Evolutionary conservation across 139 green algal species (phyloP).

Genomic region (Dunaliella primolecta): DNA sequence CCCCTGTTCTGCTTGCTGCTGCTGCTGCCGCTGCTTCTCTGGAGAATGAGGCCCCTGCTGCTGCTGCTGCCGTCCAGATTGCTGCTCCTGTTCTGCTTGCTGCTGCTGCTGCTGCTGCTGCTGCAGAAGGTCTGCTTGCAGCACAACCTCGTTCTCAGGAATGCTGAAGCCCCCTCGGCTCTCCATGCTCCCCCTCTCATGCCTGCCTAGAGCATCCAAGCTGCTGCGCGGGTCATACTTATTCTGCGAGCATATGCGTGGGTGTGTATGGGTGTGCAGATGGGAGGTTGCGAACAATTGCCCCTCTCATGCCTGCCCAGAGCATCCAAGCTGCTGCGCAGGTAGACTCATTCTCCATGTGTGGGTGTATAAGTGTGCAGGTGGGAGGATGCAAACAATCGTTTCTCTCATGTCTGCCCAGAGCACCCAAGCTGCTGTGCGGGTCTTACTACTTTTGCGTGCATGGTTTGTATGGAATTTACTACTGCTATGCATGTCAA

Average conservation of each 20-base stretch:
- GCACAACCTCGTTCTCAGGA: not conserved
- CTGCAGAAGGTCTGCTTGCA: not conserved
- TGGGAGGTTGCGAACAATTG: too few species aligned
- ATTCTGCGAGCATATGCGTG: too few species aligned
- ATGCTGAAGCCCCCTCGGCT: not conserved
- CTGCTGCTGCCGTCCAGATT: not conserved
- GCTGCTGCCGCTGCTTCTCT: too few species aligned
- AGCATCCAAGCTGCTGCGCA: not conserved
- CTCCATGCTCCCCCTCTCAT: not conserved
- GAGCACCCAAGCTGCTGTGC: not conserved
- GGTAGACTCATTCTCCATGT: not conserved
- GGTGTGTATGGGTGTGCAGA: too few species aligned
- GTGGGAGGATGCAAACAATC: too few species aligned
- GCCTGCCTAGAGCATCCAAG: not conserved
- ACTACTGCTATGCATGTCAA: too few species aligned
- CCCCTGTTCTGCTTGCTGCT: too few species aligned
- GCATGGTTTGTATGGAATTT: too few species aligned
- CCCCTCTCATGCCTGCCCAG: not conserved
- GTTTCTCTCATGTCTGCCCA: not conserved
- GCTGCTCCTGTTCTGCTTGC: not conserved
- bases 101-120: not conserved
- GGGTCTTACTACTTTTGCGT: too few species aligned
- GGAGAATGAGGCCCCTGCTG: not conserved
- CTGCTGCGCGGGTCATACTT: not conserved
- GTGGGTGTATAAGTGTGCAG: too few species aligned